These are phyloP conservation scores for Rhazya stricta DNA, from an alignment of 257 asterid genomes.

Conservation along the genomic window DNA sequence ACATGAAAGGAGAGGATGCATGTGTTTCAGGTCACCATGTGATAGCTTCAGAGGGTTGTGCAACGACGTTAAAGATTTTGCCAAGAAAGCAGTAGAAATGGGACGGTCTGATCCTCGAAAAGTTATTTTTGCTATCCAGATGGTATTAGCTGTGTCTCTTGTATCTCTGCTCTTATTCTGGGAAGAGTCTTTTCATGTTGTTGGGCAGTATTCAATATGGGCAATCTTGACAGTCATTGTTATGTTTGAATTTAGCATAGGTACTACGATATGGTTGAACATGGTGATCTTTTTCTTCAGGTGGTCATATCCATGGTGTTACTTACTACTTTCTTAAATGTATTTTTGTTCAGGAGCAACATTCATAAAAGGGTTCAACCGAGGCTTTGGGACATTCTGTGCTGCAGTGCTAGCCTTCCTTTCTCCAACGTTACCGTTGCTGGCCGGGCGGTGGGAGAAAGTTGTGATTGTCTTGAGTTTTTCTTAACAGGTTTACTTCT, in stretches of 20 bases:
- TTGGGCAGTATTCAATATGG: slow-evolving; percentile 42
- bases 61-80: slow-evolving; percentile 17
- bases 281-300: neutral
- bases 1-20: slow-evolving; percentile 15
- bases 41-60: slow-evolving; percentile 6
- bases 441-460: slow-evolving; percentile 38
- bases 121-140: slow-evolving; percentile 32
- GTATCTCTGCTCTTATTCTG: slow-evolving; percentile 42
- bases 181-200: slow-evolving; percentile 33
- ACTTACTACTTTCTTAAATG: neutral
- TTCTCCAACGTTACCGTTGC: slow-evolving; percentile 37
- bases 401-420: slow-evolving; percentile 56
- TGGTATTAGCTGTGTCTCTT: slow-evolving; percentile 41
- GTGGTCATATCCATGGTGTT: neutral
- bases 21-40: slow-evolving; percentile 6
- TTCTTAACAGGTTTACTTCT: slow-evolving; percentile 35
- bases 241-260: slow-evolving; percentile 48
- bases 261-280: slow-evolving; percentile 8
- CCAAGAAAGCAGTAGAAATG: slow-evolving; percentile 32
- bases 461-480: slow-evolving; percentile 42
- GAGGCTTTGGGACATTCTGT: slow-evolving; percentile 55
- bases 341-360: slow-evolving; percentile 42
- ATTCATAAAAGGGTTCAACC: slow-evolving; percentile 61
- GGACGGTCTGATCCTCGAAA: slow-evolving; percentile 44
- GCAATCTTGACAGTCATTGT: slow-evolving; percentile 50